Percentiles rank a stretch among this genome's conserved stretches.
Evolutionary conservation across 78 protist species (phyloP).

Genomic region (Guillardia theta): DNA sequence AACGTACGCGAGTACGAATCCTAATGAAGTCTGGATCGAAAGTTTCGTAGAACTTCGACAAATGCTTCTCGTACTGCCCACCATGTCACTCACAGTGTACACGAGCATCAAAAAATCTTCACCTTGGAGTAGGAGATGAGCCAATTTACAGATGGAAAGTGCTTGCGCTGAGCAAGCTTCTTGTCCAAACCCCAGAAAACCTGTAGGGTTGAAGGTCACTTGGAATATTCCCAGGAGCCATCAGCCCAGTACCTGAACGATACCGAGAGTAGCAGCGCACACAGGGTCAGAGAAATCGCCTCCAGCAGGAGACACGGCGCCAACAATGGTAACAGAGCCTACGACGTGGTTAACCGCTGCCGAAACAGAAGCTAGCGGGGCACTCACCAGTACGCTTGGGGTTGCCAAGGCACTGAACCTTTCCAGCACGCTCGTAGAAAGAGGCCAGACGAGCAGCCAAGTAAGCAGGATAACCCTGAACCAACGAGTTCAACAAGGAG

Average conservation of each 20-base stretch:
- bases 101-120: too few species aligned
- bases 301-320: conserved; percentile 99
- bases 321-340: conserved; percentile 98
- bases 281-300: conserved; percentile 99
- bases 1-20: conserved; percentile 66
- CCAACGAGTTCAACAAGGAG: neutral
- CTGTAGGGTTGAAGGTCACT: neutral
- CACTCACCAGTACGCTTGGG: conserved; percentile 83
- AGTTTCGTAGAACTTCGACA: conserved; percentile 87
- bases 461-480: conserved; percentile 99
- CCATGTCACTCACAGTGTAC: too few species aligned
- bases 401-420: conserved; percentile 87
- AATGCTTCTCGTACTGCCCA: conserved; percentile 82
- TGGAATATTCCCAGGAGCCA: neutral
- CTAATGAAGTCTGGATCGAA: conserved; percentile 82
- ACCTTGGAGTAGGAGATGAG: conserved; percentile 69
- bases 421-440: conserved; percentile 99
- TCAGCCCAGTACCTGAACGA: conserved; percentile 85
- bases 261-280: conserved; percentile 96
- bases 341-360: too few species aligned
- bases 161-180: conserved; percentile 99
- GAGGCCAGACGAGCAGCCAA: conserved; percentile 98
- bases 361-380: too few species aligned
- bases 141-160: conserved; percentile 99
- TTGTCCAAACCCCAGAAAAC: conserved; percentile 99